These are phyloP conservation scores for Monosporascus sp. DNA, from an alignment of 2,329 filamentous ascomycete genomes.

Conservation along the genomic window DNA sequence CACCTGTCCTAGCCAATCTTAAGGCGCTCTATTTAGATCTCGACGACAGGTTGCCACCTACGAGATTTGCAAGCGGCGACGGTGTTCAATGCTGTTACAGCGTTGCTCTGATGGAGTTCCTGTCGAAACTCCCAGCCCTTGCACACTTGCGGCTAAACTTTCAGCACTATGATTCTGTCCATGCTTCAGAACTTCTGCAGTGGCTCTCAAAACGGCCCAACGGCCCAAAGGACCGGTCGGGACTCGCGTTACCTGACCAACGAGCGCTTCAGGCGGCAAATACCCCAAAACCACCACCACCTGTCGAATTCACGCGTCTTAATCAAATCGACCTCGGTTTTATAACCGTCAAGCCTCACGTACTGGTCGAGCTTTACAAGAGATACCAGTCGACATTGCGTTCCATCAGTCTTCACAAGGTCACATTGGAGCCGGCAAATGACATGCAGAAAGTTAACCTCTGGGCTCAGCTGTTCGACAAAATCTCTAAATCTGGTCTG, in stretches of 20 bases:
- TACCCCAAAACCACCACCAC: conserved; percentile 10
- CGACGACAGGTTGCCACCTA: conserved; percentile 4
- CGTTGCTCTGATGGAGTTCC: conserved; percentile 28
- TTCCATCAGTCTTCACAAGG: conserved; percentile 39
- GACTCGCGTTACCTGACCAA: not conserved
- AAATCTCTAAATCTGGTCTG: conserved; percentile 27
- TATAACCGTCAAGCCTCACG: conserved; percentile 20
- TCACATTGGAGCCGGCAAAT: not conserved
- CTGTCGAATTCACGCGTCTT: conserved; percentile 29
- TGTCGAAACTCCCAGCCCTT: conserved; percentile 36
- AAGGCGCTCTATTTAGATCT: conserved; percentile 38
- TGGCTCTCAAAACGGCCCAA: conserved; percentile 29
- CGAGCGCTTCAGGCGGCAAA: not conserved
- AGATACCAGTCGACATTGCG: conserved; percentile 41
- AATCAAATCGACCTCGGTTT: conserved; percentile 39
- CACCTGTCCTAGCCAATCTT: conserved; percentile 38
- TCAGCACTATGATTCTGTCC: conserved; percentile 1
- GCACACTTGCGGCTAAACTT: conserved; percentile 51
- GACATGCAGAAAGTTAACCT: conserved; percentile 20
- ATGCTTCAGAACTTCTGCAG: conserved; percentile 26
- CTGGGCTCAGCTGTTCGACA: conserved; percentile 35
- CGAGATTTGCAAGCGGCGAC: not conserved
- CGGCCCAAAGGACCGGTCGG: not conserved
- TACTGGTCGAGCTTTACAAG: conserved; percentile 29
- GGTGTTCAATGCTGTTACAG: not conserved